Evolutionary conservation across 352 stramenopile genomes (phyloP).

Genomic region (Phytophthora chlamydospora): DNA sequence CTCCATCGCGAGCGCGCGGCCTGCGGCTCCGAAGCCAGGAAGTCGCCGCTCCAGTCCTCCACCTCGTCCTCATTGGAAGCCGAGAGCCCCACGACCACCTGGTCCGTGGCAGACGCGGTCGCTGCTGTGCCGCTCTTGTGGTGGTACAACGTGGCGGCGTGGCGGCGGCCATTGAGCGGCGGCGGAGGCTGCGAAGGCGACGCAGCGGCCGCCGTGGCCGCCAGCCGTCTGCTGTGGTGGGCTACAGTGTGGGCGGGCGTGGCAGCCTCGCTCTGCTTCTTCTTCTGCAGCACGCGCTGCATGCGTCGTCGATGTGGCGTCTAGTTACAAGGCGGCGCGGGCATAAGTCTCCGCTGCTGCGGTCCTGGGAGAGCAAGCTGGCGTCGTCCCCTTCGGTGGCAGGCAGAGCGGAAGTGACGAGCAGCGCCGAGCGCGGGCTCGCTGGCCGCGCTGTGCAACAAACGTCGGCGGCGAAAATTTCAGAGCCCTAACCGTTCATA

Average conservation of each 20-base stretch:
- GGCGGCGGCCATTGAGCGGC: constrained; percentile 13
- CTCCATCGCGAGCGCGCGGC: constrained; percentile 37
- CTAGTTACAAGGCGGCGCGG: constrained; percentile 14
- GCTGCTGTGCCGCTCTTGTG: constrained; percentile 21
- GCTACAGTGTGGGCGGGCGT: background rate
- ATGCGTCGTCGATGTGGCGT: constrained; percentile 18
- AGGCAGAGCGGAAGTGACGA: constrained; percentile 23
- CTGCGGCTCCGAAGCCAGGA: constrained; percentile 24
- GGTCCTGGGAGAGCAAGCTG: background rate
- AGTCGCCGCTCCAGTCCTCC: constrained; percentile 82
- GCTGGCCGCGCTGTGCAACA: constrained; percentile 38
- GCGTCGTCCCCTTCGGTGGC: background rate
- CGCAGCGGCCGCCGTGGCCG: constrained; percentile 17
- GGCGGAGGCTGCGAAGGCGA: constrained; percentile 14
- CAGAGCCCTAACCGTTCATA: constrained; percentile 60
- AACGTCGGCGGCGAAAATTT: constrained; percentile 65
- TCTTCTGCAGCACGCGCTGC: constrained; percentile 39
- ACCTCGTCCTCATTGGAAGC: constrained; percentile 70
- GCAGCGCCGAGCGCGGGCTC: background rate
- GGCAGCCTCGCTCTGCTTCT: constrained; percentile 29
- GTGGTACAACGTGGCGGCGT: constrained; percentile 24
- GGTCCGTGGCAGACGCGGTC: constrained; percentile 30
- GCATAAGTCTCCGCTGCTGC: constrained; percentile 26
- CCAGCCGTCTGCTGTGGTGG: constrained; percentile 15
- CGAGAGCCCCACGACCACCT: constrained; percentile 77